Base-by-base conservation (phyloP, 345 rosid species). In the Aurinia saxatilis region DNA sequence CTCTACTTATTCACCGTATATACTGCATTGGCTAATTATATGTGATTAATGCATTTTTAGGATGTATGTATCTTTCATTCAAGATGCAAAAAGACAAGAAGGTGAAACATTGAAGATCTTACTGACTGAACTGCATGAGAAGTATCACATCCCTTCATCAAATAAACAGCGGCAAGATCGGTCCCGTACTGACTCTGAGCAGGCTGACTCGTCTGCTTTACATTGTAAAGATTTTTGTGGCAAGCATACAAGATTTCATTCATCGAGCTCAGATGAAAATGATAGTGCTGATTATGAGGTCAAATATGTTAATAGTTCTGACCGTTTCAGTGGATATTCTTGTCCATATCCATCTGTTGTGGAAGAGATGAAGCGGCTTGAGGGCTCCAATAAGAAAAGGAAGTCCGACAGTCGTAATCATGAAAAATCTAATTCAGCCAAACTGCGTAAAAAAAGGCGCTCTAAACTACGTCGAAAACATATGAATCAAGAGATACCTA, bases 311-410 rank as follows among this genome's bases (percentile, higher is more conserved):
- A 65, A 50, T 63, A 66, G 72, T 56, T 63, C 76, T 52, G 90
- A 86, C 44, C 69, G 77, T 47, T 69, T 77, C 48, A 81, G 78
- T 66, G 73, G 80, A 27, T 27, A 27, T 27, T 27, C 31, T 54
- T 91, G 98, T 75, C 98, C 98, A 65, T 91, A 91, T 71, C 98
- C 98, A 39, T 88, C 96, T 63, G 96, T 78, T 62, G 70, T 68
- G 47, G 96, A 91, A 78, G 98, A 91, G 80, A 72, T 76, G 72
- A 75, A 74, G 63, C 82, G 96, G 56, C 80, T 91, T 47, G 87
- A 95, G 62, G 62, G 90, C 21, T 79, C 75, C 71, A 75, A 65
- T 70, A 79, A 75, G 75, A 67, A 46, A 37, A 70, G 66, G 70
- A 65, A 42, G 53, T 35, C 58, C 53, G 70, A 47, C 30, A 56